Base-by-base conservation (phyloP, 1,284 basidiomycete genomes). In the Naganishia cerealis region DNA sequence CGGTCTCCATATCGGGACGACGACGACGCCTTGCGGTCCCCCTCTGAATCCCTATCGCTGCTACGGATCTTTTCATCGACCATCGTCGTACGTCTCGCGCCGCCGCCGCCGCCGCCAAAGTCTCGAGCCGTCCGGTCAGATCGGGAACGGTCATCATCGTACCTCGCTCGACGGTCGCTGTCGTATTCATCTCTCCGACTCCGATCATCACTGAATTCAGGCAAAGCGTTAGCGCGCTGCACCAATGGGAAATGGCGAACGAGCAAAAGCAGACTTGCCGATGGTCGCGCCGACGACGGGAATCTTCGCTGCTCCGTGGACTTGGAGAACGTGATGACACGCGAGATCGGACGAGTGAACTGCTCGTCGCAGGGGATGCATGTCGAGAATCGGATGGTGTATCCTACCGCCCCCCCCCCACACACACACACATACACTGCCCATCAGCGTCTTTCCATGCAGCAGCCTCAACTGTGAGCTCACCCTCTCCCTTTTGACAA, bases 11-110 rank as follows among this genome's bases (percentile, higher is more conserved):
- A 29, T 18, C 63, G 54, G 6, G 29, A 33, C 29, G 29, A 33
- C 29, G 29, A 26, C 33, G 76, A 76, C 67, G 73, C 72, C 18
- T 76, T 75, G 38, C 72, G 75, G 71, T 77, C 76, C 48, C 73
- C 46, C 21, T 50, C 46, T 24, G 46, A 50, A 24, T 50, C 46
- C n/a, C 21, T 50, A 24, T 50, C 46, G 21, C 46, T 21, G 21
- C 46, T 9, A 3, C n/a, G 46, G 71, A 29, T 71, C 70, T 29
- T 71, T 66, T 16, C 72, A 54, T 15, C 68, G 57, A 40, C 67
- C 29, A 33, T 33, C 29, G 29, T 50, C 46, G 61, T 29, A 71
- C 33, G 29, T 72, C 68, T 15, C 72, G 58, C 21, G n/a, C 72
- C 72, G 21, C 71, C 54, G 24, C 71, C 21, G n/a, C 72, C 72